Evolutionary conservation across 2,329 filamentous ascomycete genomes (phyloP), one percentile per base, ranked within the genome.

Genomic region (Neoscytalidium dimidiatum): DNA sequence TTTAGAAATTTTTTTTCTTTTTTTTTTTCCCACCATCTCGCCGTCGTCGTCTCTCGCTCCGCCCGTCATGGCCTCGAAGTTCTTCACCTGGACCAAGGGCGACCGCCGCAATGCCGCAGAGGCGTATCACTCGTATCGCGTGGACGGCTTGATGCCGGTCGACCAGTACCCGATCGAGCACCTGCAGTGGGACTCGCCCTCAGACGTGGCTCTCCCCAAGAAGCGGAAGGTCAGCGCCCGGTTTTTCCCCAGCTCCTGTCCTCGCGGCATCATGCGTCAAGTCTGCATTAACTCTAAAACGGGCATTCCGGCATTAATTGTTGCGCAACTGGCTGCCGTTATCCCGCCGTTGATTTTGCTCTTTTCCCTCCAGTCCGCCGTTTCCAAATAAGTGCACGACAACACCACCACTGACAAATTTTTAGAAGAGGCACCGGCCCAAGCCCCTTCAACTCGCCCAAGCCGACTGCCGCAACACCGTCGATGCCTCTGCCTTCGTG

Each of bases 21-120:
- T 11, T 33, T 33, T 41, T 17, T 17, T 41, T 17, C 14, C 13
- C 38, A 17, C 38, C 38, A 17, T 17, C n/a, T n/a, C 38, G 38
- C 38, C 38, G 35, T 14, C 35, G 35, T 14, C 6, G 33, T 35
- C 44, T 44, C 33, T 26, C 26, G n/a, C 46, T 66, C 19, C 26
- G n/a, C 46, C 65, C 64, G 64, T 67, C 38, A 80, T 80, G 77
- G 73, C 71, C 9, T 73, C 78, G 26, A 79, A 77, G 60, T 77
- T 81, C 66, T 79, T 80, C 57, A 79, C 78, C 52, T 81, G 80
- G 79, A 79, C 78, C 14, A 81, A 79, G 63, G 72, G 72, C 71
- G 78, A 69, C 70, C 75, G 71, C 69, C 74, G 65, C 57, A 69
- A 69, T 68, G 73, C 69, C 19, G 33, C 58, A 26, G 78, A 78